Conservation (phyloP, 2,329 filamentous ascomycete species). For the Xylaria multiplex region DNA sequence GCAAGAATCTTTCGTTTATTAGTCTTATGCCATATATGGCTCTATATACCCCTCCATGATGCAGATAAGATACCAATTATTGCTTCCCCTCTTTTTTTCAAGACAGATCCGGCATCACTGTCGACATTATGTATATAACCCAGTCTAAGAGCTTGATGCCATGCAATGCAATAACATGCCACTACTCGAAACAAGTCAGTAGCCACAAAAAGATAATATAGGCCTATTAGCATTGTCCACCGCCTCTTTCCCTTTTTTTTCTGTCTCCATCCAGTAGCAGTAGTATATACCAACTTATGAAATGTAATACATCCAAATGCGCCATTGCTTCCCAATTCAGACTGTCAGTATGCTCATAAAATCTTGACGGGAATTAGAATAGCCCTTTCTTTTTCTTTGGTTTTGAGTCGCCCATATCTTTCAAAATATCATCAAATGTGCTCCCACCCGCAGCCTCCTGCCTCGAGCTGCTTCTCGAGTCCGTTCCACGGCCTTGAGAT, state of each 20-base stretch:
- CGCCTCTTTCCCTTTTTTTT: slow-evolving; percentile 8
- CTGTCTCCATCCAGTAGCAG: slow-evolving; percentile 3
- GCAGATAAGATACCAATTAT: neutral
- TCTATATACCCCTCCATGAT: slow-evolving; percentile 1
- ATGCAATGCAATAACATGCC: neutral
- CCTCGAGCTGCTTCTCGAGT: slow-evolving; percentile 44
- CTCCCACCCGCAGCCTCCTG: slow-evolving; percentile 47
- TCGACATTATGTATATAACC: neutral
- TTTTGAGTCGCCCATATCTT: slow-evolving; percentile 45
- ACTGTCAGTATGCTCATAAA: slow-evolving; percentile 11
- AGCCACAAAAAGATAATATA: slow-evolving; percentile 6
- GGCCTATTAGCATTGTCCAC: slow-evolving; percentile 4
- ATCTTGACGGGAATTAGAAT: slow-evolving; percentile 47
- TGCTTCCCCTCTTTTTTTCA: neutral
- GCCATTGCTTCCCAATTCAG: slow-evolving; percentile 25
- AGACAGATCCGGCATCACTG: neutral
- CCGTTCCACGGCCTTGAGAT: slow-evolving; percentile 35
- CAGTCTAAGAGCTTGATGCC: neutral
- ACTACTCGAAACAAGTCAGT: neutral
- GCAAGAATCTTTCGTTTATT: neutral
- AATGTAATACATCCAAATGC: slow-evolving; percentile 23
- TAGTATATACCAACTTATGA: slow-evolving; percentile 22
- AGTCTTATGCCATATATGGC: neutral
- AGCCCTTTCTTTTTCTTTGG: slow-evolving; percentile 51
- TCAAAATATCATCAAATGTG: slow-evolving; percentile 51